These are phyloP conservation scores for Lecanicillium sp. DNA, from an alignment of 2,329 filamentous ascomycete genomes.

Conservation along the genomic window DNA sequence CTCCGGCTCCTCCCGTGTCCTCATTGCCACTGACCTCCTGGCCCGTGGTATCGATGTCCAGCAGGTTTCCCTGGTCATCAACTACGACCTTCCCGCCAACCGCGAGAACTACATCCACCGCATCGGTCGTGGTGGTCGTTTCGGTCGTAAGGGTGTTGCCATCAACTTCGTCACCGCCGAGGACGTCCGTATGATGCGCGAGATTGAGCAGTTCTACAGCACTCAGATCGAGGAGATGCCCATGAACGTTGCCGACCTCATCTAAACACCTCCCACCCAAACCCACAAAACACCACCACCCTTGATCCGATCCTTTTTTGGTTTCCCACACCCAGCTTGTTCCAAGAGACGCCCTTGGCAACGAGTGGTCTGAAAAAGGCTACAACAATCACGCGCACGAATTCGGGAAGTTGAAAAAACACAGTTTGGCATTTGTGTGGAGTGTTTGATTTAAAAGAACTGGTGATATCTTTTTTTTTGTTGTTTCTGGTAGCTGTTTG, in stretches of 20 bases:
- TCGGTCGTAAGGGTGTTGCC: slow-evolving; percentile 99
- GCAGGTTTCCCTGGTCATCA: slow-evolving; percentile 99
- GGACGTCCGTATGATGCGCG: slow-evolving; percentile 99
- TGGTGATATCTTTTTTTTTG: slow-evolving; percentile 10
- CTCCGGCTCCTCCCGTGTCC: slow-evolving; percentile 93
- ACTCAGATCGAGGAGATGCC: slow-evolving; percentile 99
- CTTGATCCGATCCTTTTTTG: slow-evolving; percentile 14
- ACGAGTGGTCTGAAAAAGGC: slow-evolving; percentile 11
- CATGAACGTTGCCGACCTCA: slow-evolving; percentile 79
- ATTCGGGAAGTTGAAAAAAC: slow-evolving; percentile 1
- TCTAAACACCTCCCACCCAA: slow-evolving; percentile 40
- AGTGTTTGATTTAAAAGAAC: slow-evolving; percentile 12
- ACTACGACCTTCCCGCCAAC: slow-evolving; percentile 98
- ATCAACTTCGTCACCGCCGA: slow-evolving; percentile 99
- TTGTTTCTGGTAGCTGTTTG: slow-evolving; percentile 27
- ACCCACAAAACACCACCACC: slow-evolving; percentile 12
- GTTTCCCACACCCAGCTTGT: slow-evolving; percentile 12
- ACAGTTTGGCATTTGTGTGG: slow-evolving; percentile 21
- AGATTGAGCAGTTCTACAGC: slow-evolving; percentile 99
- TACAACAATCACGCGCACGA: too few relatives aligned
- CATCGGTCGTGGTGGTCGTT: slow-evolving; percentile 98
- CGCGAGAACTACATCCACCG: slow-evolving; percentile 99
- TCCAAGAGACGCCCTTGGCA: slow-evolving; percentile 4
- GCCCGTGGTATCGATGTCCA: slow-evolving; percentile 99
- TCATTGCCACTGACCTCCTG: slow-evolving; percentile 95